Evolutionary conservation across 1,284 basidiomycete genomes (phyloP).

Genomic region (Trichosporon faecale): DNA sequence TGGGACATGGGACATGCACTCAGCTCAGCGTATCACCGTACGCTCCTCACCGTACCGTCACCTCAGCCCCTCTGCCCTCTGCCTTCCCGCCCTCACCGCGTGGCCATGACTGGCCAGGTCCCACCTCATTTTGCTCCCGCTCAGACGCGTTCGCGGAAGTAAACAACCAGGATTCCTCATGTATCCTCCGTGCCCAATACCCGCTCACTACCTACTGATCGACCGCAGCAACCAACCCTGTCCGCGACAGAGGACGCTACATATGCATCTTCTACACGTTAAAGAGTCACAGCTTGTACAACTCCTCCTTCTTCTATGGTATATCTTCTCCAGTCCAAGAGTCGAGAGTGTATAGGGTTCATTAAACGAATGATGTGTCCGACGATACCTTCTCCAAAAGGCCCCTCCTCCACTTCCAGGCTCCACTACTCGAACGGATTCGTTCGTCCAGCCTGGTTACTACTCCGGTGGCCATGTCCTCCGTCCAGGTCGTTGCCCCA

Average conservation of each 20-base stretch:
- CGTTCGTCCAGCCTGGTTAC: slow-evolving; percentile 41
- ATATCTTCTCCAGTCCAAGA: background rate
- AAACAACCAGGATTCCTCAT: background rate
- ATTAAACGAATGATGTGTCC: background rate
- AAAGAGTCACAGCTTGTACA: background rate
- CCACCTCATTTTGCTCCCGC: background rate
- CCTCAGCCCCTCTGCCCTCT: background rate
- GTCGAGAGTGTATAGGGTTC: background rate
- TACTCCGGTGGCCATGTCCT: slow-evolving; percentile 28
- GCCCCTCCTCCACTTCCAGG: background rate
- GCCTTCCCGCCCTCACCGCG: background rate
- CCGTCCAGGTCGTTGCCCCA: slow-evolving; percentile 48
- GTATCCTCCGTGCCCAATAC: no score
- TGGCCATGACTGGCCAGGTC: background rate
- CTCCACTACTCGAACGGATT: slow-evolving; percentile 41
- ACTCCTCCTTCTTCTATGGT: background rate
- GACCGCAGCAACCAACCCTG: background rate
- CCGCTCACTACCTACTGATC: background rate
- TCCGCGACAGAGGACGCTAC: background rate
- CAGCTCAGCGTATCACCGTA: background rate
- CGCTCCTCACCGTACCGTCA: background rate
- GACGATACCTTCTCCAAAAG: background rate
- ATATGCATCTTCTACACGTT: slow-evolving; percentile 2
- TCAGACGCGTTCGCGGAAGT: background rate
- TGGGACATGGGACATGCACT: background rate